Evolutionary conservation across 306 rosid species (phyloP).

Genomic region (Castanea crenata): DNA sequence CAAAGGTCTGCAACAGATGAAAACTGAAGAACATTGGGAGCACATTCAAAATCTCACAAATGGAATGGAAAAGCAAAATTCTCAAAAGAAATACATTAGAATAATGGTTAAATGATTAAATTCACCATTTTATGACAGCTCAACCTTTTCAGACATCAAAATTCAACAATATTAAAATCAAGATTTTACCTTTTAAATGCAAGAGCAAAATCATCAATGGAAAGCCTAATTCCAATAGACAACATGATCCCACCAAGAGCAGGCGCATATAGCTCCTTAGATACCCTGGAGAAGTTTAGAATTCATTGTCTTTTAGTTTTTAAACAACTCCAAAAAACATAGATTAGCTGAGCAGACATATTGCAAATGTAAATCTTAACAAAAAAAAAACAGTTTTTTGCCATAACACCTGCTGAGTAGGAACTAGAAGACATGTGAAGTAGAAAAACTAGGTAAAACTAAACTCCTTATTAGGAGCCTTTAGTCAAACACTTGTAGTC

Average conservation of each 20-base stretch:
- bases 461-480: conserved; percentile 20
- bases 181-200: conserved; percentile 71
- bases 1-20: conserved; percentile 70
- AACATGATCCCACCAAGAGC: conserved; percentile 99
- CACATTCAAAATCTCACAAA: conserved; percentile 24
- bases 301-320: conserved; percentile 23
- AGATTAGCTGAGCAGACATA: background rate
- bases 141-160: too few species aligned
- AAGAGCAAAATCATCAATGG: conserved; percentile 84
- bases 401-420: conserved; percentile 1
- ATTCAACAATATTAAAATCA: conserved; percentile 1
- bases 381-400: background rate
- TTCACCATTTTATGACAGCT: too few species aligned
- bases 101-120: too few species aligned
- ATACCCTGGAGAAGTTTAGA: conserved; percentile 68
- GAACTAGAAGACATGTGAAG: background rate
- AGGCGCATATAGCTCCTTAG: conserved; percentile 92
- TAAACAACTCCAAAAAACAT: background rate
- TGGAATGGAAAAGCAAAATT: background rate
- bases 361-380: background rate
- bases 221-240: conserved; percentile 88
- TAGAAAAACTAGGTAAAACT: background rate
- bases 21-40: conserved; percentile 30
- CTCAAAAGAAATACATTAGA: background rate
- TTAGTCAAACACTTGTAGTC: conserved; percentile 40